These are phyloP conservation scores for Aspergillus spinulosporus DNA, from an alignment of 2,329 filamentous ascomycete genomes.

Conservation along the genomic window DNA sequence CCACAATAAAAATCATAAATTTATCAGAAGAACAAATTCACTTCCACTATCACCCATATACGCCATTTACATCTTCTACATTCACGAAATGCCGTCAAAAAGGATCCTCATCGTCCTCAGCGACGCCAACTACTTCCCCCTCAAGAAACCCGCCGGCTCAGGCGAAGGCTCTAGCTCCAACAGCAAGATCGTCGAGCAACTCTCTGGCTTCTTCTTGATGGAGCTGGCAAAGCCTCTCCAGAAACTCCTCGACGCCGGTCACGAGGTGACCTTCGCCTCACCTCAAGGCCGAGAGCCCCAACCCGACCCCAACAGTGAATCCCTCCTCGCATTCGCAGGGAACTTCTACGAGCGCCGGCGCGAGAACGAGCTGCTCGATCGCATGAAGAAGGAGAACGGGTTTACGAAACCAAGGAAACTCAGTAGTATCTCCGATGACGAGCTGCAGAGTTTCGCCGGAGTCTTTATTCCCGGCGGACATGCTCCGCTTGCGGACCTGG, in stretches of 20 bases:
- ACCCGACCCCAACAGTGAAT: conserved; percentile 46
- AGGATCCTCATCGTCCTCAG: conserved; percentile 50
- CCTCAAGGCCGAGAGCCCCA: conserved; percentile 45
- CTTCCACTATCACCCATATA: neutral
- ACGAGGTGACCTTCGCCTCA: conserved; percentile 50
- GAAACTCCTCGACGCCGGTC: conserved; percentile 39
- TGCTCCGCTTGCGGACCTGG: conserved; percentile 46
- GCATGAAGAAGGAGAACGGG: conserved; percentile 50
- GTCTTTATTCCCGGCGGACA: conserved; percentile 51
- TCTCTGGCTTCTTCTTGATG: conserved; percentile 42
- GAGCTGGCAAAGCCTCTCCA: conserved; percentile 42
- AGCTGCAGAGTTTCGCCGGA: conserved; percentile 42
- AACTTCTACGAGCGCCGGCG: conserved; percentile 48
- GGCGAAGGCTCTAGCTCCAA: conserved; percentile 4
- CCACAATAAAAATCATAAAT: neutral
- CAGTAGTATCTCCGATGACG: conserved; percentile 40
- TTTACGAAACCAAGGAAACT: conserved; percentile 43
- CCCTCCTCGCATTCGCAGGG: conserved; percentile 47
- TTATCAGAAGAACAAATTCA: neutral
- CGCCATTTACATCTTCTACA: neutral
- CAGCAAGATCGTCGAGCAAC: conserved; percentile 30
- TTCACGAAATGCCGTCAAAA: conserved; percentile 28
- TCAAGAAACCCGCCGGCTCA: conserved; percentile 31
- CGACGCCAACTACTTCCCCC: conserved; percentile 42
- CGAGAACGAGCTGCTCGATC: conserved; percentile 44